Evolutionary conservation across 257 asterid genomes (phyloP).

Genomic region (Anisodus tanguticus): DNA sequence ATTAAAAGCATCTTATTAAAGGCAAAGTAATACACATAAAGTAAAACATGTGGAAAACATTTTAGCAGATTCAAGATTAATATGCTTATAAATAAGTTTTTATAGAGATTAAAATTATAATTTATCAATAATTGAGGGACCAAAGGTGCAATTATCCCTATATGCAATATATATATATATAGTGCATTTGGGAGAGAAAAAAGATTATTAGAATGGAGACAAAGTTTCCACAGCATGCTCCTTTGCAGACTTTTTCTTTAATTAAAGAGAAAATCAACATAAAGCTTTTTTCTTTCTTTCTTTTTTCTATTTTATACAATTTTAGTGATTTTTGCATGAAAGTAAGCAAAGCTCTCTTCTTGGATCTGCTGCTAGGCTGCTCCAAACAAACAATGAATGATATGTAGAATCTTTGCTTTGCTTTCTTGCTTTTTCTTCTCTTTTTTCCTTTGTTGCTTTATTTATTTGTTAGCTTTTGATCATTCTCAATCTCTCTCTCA

Average conservation of each 20-base stretch:
- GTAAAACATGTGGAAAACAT: too few relatives aligned
- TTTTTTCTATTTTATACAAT: constrained; percentile 37
- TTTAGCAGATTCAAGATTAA: too few relatives aligned
- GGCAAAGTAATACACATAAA: too few relatives aligned
- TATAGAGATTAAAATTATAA: too few relatives aligned
- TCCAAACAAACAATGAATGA: constrained; percentile 34
- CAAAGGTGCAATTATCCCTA: not conserved
- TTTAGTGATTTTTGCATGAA: constrained; percentile 66
- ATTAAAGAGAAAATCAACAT: constrained; percentile 54
- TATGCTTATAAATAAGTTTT: too few relatives aligned
- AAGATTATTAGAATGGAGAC: constrained; percentile 59
- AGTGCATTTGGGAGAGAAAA: not conserved
- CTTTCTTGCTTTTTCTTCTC: constrained; percentile 20
- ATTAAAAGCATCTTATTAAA: too few relatives aligned
- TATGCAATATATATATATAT: not conserved
- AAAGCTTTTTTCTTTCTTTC: constrained; percentile 49
- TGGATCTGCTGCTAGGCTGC: constrained; percentile 62
- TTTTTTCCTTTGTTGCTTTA: constrained; percentile 21
- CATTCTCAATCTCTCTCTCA: constrained; percentile 30
- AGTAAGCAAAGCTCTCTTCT: constrained; percentile 65
- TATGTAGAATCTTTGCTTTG: constrained; percentile 39
- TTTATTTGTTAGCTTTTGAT: constrained; percentile 22
- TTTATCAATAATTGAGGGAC: not conserved
- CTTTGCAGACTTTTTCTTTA: constrained; percentile 67
- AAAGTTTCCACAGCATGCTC: constrained; percentile 84